phyloP scores from a whole-genome alignment of 2,329 filamentous ascomycete genomes.

The Fusarium napiforme region DNA sequence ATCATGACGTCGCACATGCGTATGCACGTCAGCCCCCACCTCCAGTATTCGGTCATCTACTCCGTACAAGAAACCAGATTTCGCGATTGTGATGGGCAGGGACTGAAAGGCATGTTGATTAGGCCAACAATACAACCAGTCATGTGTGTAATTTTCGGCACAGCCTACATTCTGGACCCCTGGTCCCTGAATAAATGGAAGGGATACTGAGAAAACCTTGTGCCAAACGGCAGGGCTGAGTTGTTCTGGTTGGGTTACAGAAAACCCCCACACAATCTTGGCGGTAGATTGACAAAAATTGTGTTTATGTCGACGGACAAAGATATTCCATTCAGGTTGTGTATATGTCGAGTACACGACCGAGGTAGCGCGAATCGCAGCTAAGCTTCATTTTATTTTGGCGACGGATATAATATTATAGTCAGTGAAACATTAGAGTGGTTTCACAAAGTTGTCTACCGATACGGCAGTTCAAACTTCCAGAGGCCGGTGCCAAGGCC shows the following conservation, averaged over 20 bases:
- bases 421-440: background rate
- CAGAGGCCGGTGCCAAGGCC: background rate
- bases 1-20: constrained; percentile 43
- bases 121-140: constrained; percentile 12
- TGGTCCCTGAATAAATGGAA: constrained; percentile 32
- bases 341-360: background rate
- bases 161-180: constrained; percentile 27
- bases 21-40: constrained; percentile 42
- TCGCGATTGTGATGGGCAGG: constrained; percentile 21
- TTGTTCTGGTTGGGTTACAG: constrained; percentile 26
- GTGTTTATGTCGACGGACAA: background rate
- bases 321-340: background rate
- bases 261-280: constrained; percentile 17
- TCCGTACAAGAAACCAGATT: constrained; percentile 41
- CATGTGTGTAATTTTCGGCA: constrained; percentile 2
- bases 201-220: background rate
- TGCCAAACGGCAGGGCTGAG: constrained; percentile 33
- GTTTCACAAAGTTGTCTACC: background rate
- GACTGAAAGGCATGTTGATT: constrained; percentile 2
- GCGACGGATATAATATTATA: background rate
- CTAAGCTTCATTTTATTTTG: background rate
- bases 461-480: background rate
- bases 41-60: background rate
- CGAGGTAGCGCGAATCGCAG: background rate
- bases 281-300: constrained; percentile 1